These are phyloP conservation scores for Paraphoma sp. DNA, from an alignment of 2,329 filamentous ascomycete genomes.

Conservation along the genomic window DNA sequence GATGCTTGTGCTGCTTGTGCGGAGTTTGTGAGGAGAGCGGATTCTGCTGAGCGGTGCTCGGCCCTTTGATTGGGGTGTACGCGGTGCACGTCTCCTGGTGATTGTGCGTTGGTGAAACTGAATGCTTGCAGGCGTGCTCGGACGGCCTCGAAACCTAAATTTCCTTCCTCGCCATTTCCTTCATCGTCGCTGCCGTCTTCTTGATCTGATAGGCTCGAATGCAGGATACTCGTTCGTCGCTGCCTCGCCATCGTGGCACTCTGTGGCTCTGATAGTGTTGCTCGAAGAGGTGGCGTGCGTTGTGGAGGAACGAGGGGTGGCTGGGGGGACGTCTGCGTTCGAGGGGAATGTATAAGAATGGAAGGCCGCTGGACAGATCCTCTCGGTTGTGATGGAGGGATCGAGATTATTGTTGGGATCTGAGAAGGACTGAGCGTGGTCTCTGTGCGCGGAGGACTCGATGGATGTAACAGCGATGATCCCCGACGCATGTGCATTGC, in stretches of 20 bases:
- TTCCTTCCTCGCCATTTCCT: not conserved
- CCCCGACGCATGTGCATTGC: not conserved
- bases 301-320: not conserved
- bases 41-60: not conserved
- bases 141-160: not conserved
- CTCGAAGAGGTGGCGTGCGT: not conserved
- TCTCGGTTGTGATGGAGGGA: not conserved
- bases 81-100: not conserved
- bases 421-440: not conserved
- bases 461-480: constrained; percentile 30
- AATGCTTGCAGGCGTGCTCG: not conserved
- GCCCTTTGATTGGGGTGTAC: not conserved
- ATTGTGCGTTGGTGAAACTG: not conserved
- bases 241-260: not conserved
- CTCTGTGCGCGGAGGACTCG: constrained; percentile 5
- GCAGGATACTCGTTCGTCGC: not conserved
- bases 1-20: not conserved
- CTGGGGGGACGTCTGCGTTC: not conserved
- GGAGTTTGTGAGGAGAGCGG: not conserved
- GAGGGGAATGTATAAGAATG: not conserved
- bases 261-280: not conserved
- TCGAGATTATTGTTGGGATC: not conserved
- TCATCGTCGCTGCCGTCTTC: constrained; percentile 1
- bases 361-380: not conserved
- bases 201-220: constrained; percentile 11